A percentile compares a stretch with the other conserved stretches of the same genome.
Evolutionary conservation across 2,329 filamentous ascomycete species (phyloP).

Genomic region (Monosporascus cannonballus): DNA sequence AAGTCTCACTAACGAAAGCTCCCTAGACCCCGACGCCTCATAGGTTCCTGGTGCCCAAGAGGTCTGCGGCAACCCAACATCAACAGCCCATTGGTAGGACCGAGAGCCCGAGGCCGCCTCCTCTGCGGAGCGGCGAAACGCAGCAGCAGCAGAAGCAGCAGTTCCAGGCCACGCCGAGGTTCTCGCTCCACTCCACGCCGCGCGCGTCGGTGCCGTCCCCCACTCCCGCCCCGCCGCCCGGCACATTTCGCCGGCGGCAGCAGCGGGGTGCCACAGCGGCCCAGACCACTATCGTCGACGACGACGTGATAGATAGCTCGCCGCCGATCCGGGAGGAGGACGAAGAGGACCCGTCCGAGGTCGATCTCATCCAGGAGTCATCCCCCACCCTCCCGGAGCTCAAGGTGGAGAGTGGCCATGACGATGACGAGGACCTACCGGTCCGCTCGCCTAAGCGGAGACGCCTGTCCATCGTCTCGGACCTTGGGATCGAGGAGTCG

Average conservation of each 20-base stretch:
- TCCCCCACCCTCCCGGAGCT: conserved; percentile 9
- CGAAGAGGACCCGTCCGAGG: conserved; percentile 4
- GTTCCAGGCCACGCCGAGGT: conserved; percentile 26
- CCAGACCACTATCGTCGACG: background rate
- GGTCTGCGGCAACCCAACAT: conserved; percentile 13
- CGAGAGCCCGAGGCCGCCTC: conserved; percentile 21
- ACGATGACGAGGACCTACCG: background rate
- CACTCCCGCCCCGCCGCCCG: conserved; percentile 10
- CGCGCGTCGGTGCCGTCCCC: conserved; percentile 6
- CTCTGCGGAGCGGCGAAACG: background rate
- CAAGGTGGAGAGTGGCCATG: background rate
- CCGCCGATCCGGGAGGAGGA: conserved; percentile 9
- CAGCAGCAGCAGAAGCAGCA: conserved; percentile 17
- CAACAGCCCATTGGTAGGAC: conserved; percentile 2
- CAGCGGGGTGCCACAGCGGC: background rate
- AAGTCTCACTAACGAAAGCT: background rate
- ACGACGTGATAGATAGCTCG: conserved; percentile 22
- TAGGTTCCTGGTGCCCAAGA: conserved; percentile 25
- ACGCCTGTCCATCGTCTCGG: conserved; percentile 28
- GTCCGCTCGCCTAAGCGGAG: conserved; percentile 28
- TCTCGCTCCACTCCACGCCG: conserved; percentile 26
- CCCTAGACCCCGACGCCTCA: conserved; percentile 25
- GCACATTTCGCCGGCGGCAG: background rate
- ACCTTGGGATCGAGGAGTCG: conserved; percentile 5
- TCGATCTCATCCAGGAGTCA: conserved; percentile 15